Evolutionary conservation across 192 early-diverging fungal genomes (phyloP).

Genomic region (Coemansia sp.): DNA sequence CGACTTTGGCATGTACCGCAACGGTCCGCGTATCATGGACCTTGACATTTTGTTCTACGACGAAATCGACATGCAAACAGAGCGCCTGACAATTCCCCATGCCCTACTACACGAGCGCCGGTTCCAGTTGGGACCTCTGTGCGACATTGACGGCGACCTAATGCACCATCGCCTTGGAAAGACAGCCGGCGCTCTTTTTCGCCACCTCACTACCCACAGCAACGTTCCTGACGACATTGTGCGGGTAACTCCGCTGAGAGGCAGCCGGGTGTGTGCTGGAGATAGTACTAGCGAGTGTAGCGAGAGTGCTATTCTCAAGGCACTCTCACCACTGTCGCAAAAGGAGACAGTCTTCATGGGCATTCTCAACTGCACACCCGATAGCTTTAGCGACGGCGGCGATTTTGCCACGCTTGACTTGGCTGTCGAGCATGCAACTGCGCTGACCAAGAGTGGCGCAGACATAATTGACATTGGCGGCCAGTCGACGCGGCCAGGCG

Average conservation of each 20-base stretch:
- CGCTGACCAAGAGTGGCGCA: slow-evolving; percentile 72
- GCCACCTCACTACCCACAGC: slow-evolving; percentile 52
- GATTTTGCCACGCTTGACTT: slow-evolving; percentile 57
- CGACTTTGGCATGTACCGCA: slow-evolving; percentile 60
- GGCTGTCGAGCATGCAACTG: slow-evolving; percentile 65
- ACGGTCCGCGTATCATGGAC: slow-evolving; percentile 92
- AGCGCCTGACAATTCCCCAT: slow-evolving; percentile 84
- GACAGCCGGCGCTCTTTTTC: slow-evolving; percentile 65
- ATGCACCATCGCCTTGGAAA: slow-evolving; percentile 86
- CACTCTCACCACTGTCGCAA: slow-evolving; percentile 44
- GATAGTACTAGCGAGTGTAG: slow-evolving; percentile 10
- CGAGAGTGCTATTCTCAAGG: slow-evolving; percentile 53
- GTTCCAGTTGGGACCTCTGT: slow-evolving; percentile 91
- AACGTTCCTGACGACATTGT: slow-evolving; percentile 53
- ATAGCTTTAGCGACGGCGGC: slow-evolving; percentile 96
- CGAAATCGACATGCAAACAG: slow-evolving; percentile 62
- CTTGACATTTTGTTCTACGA: slow-evolving; percentile 96
- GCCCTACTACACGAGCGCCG: slow-evolving; percentile 82
- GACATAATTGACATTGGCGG: slow-evolving; percentile 97
- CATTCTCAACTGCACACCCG: slow-evolving; percentile 95
- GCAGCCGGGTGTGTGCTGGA: not conserved
- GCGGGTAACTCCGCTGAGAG: slow-evolving; percentile 47
- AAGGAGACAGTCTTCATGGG: slow-evolving; percentile 87
- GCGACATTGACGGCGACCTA: slow-evolving; percentile 87
- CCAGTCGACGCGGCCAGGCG: slow-evolving; percentile 85